Percentiles rank a stretch among this genome's conserved stretches.
Conservation (phyloP, 2,329 filamentous ascomycete genomes). For the Penicillium expansum region DNA sequence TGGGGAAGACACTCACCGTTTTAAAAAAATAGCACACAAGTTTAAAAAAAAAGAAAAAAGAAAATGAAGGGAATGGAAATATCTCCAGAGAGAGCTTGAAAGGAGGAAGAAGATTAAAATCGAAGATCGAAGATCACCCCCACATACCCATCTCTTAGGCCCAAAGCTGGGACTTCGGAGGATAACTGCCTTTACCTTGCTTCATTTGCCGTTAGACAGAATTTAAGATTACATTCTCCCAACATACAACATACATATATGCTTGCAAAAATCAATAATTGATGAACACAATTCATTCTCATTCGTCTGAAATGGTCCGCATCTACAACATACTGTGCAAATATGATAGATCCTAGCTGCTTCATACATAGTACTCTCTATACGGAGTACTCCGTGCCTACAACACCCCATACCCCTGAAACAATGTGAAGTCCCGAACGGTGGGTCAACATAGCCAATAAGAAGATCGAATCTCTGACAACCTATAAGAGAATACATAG, state of each 20-base stretch:
- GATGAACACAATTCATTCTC: background rate
- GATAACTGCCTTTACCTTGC: constrained; percentile 7
- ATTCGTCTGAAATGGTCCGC: background rate
- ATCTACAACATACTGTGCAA: no score
- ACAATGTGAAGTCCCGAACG: background rate
- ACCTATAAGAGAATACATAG: background rate
- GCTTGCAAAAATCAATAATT: background rate
- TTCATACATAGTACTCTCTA: no score
- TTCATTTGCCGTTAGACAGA: background rate
- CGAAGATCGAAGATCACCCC: constrained; percentile 7
- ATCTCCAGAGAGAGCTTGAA: background rate
- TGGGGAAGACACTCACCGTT: constrained; percentile 29
- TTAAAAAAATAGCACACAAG: constrained; percentile 1
- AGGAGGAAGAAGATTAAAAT: constrained; percentile 5
- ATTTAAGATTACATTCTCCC: background rate
- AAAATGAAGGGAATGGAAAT: background rate
- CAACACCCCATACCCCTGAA: background rate
- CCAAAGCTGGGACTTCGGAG: background rate
- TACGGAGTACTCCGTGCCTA: no score
- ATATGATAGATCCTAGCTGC: no score
- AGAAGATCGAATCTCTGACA: background rate
- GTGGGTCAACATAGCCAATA: background rate
- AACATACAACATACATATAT: background rate
- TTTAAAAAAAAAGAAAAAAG: background rate
- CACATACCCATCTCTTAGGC: background rate